Evolutionary conservation across 2,329 filamentous ascomycete genomes (phyloP), one percentile per base, ranked within the genome.

Genomic region (Cylindrodendrum hubeiense): DNA sequence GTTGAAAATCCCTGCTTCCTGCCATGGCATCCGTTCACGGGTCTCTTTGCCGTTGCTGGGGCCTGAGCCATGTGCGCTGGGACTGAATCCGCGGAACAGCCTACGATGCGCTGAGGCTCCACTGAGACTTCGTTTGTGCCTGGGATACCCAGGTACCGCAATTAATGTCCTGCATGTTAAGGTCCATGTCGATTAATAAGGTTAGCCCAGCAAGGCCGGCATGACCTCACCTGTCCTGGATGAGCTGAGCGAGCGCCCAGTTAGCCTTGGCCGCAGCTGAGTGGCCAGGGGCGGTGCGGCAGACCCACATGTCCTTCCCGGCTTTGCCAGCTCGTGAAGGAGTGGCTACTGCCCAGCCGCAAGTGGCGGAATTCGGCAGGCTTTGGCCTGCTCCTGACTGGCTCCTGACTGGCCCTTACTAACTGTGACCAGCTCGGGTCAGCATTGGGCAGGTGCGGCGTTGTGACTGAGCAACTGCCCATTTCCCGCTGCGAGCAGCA

Each of bases 391-490:
- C 52, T 51, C 17, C 37, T 56, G 51, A 43, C 52, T 51, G 43
- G 33, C 30, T 33, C 67, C 56, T 63, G 54, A 54, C 54, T 63
- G 39, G 61, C 65, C 44, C 49, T 41, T 34, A 55, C 49, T 24
- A 26, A 26, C 46, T 62, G 60, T 54, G 64, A 66, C 61, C 66
- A 21, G 10, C 9, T 37, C 21, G 34, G 46, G 52, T 51, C 59
- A 59, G 56, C 41, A 47, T 61, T 39, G 66, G 33, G 51, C 57
- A 70, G 60, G 56, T 68, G 60, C 57, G 54, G 68, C 66, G 52
- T 67, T 28, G 47, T 61, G 47, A 65, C 62, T 54, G 41, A 61
- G 46, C 62, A 72, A 72, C 64, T 69, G 58, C 60, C 60, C 58
- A 67, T 60, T 60, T 65, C 49, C 57, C 53, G 22, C 46, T 26